These are phyloP conservation scores for Periconia macrospinosa DNA, from an alignment of 2,329 filamentous ascomycete genomes.

Conservation along the genomic window DNA sequence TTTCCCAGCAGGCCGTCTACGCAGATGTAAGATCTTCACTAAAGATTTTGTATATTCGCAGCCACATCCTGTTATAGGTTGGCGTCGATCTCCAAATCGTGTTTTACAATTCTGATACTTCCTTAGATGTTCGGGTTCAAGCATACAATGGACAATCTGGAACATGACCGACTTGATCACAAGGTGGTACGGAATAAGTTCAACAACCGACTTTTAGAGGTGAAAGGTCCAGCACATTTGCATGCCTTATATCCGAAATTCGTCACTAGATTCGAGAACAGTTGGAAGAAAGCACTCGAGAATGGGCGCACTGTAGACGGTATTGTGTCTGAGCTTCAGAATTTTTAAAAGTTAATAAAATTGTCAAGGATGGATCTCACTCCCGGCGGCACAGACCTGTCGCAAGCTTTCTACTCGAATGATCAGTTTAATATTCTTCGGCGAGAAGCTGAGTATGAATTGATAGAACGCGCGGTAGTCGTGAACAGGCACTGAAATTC, in stretches of 20 bases:
- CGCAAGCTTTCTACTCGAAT: too few relatives aligned
- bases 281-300: too few relatives aligned
- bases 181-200: conserved; percentile 4
- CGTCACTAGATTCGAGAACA: too few relatives aligned
- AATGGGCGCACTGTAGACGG: too few relatives aligned
- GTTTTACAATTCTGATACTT: not conserved
- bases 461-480: too few relatives aligned
- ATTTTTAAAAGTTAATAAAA: too few relatives aligned
- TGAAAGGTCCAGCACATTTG: not conserved
- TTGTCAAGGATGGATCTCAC: too few relatives aligned
- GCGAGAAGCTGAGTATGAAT: too few relatives aligned
- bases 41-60: too few relatives aligned
- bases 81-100: not conserved
- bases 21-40: conserved; percentile 18
- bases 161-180: conserved; percentile 12
- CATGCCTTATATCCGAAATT: not conserved
- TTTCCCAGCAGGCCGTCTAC: conserved; percentile 20
- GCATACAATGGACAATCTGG: conserved; percentile 13
- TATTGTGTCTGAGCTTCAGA: too few relatives aligned
- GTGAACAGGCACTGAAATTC: conserved; percentile 6
- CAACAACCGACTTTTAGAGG: conserved; percentile 3
- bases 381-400: too few relatives aligned
- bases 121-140: conserved; percentile 24
- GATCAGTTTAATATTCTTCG: too few relatives aligned
- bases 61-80: not conserved